Base-by-base conservation (phyloP, 192 early-diverging fungal genomes). In the Diversispora eburnea region DNA sequence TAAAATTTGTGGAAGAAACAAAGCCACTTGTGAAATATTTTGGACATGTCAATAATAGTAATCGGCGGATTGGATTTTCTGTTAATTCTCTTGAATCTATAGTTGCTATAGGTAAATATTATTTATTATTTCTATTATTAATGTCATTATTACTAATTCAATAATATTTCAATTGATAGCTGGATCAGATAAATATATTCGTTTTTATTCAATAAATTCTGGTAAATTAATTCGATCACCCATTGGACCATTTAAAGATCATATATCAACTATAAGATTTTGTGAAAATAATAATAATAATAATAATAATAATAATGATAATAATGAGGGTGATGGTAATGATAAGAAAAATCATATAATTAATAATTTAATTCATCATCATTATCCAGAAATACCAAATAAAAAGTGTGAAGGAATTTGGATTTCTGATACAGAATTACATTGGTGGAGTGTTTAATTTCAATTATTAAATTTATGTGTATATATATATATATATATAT, bases 171-270 rank as follows among this genome's bases (percentile, higher is more conserved):
- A 33, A 6, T 3, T 22, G 3, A 42, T 70, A 55, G 67, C 67
- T 56, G 67, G 67, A 6, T 52, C 54, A 56, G 67, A 70, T 45
- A 70, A 70, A 13, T 39, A 20, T 13, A 42, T 70, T n/a, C 51
- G 67, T 12, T 70, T 57, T 56, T 70, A 33, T 45, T 70, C 67
- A 10, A 41, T 57, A 54, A 41, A 41, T 43, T 56, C 49, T 10
- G 54, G 67, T 33, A n/a, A 41, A 17, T 15, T 19, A 12, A 43
- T 70, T 25, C 48, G 54, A 20, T 1, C 15, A 13, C 52, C 49
- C 20, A 70, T 70, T 57, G 67, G 67, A 9, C 67, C 67, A 56
- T 70, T 70, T 42, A 39, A 52, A 19, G 67, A 70, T 57, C 42
- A 8, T 19, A 17, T 70, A 9, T 41, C 48, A 7, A 33, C 49